Evolutionary conservation across 495 filamentous ascomycete genomes (phyloP), one percentile per base, ranked within the genome.

Genomic region (Penicillium parvum): DNA sequence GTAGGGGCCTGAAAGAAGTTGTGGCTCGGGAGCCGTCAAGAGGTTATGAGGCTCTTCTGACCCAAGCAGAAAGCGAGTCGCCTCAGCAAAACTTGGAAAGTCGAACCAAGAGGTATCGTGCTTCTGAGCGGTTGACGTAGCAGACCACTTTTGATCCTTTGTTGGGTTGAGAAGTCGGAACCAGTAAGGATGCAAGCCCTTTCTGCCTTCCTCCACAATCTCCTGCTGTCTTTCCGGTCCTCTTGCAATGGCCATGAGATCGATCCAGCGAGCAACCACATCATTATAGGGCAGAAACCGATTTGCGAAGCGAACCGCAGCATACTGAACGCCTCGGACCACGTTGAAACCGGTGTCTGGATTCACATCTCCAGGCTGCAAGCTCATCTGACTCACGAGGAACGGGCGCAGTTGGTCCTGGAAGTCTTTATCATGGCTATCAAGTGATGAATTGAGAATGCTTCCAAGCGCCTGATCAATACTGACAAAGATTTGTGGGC

Each of bases 301-400:
- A 52, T 96, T 96, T 3, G 89, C 85, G 71, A 90, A 96, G 17
- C 89, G 83, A 4, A 92, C 78, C n/a, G 85, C 84, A 14, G 85
- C 79, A 64, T 88, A 91, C 6, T 87, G 81, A 35, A 84, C 82
- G 39, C 80, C 84, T 42, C 88, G 72, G 6, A 78, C 71, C 9
- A 77, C 55, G 14, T 55, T 59, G 40, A 56, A 68, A 5, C 64
- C 63, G n/a, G 57, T 63, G 19, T 61, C 50, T 4, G 65, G 45
- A 45, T 66, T 55, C 38, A 66, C 60, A 32, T 71, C 66, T 32
- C 76, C 78, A 27, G 78, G 69, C 17, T 74, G 47, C 29, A 76
- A 58, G 33, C 60, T 67, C 82, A 90, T 89, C 43, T 86, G 80
- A 15, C 76, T 67, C 6, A 88, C 56, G 23, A 92, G 71, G 22